Conservation (phyloP, 2,329 filamentous ascomycete species). For the Fusarium praegraminearum region DNA sequence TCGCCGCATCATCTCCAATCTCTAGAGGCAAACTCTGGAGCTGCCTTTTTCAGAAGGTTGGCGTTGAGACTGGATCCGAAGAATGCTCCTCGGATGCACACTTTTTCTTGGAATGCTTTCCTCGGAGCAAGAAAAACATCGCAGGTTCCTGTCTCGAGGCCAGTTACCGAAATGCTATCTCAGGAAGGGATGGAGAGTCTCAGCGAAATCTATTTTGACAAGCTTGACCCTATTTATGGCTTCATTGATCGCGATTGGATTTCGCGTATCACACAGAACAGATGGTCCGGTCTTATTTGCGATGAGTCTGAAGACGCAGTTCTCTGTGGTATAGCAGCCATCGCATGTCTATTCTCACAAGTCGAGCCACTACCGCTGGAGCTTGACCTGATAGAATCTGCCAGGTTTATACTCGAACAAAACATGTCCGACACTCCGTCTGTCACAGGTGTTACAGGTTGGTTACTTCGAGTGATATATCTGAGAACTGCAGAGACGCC, state of each 20-base stretch:
- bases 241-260: conserved; percentile 57
- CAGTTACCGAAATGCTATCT: conserved; percentile 61
- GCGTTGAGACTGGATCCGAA: conserved; percentile 65
- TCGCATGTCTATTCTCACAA: conserved; percentile 65
- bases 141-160: conserved; percentile 44
- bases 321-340: conserved; percentile 66
- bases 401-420: conserved; percentile 60
- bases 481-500: conserved; percentile 65
- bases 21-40: conserved; percentile 68
- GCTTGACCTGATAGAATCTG: conserved; percentile 59
- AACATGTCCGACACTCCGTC: conserved; percentile 50
- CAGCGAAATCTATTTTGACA: conserved; percentile 63
- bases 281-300: conserved; percentile 51
- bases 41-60: conserved; percentile 66
- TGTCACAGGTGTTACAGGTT: conserved; percentile 59
- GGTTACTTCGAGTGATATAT: conserved; percentile 66
- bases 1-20: conserved; percentile 53
- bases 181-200: conserved; percentile 61
- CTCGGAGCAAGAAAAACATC: conserved; percentile 47
- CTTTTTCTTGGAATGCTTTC: conserved; percentile 67
- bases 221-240: conserved; percentile 65
- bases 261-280: conserved; percentile 45
- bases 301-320: conserved; percentile 51
- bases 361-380: conserved; percentile 57
- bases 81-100: conserved; percentile 64